phyloP scores from a whole-genome alignment of 164 flowering plant species.

The Annona squamosa region DNA sequence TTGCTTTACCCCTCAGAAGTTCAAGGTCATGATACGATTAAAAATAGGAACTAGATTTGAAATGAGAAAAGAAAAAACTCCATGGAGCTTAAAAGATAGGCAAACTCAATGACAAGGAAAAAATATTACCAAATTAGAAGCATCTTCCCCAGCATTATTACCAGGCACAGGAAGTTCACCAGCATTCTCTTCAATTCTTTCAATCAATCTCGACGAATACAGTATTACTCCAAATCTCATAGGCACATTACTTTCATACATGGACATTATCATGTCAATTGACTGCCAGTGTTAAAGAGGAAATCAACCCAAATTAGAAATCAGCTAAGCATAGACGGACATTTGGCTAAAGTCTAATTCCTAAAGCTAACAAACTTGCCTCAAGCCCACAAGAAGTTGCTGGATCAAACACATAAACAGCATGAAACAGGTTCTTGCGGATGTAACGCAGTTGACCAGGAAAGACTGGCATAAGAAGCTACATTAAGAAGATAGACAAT shows the following conservation, averaged over 20 bases:
- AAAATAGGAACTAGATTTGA: neutral
- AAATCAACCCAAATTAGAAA: neutral
- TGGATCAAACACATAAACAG: slow-evolving; percentile 89
- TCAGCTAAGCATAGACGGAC: neutral
- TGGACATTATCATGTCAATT: slow-evolving; percentile 52
- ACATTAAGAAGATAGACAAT: slow-evolving; percentile 11
- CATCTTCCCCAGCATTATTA: slow-evolving; percentile 41
- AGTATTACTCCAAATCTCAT: slow-evolving; percentile 84
- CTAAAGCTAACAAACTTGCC: slow-evolving; percentile 35
- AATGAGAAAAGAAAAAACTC: neutral
- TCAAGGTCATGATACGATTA: too few species aligned
- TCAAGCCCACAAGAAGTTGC: slow-evolving; percentile 78
- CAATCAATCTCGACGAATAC: slow-evolving; percentile 57
- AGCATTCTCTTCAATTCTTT: slow-evolving; percentile 46
- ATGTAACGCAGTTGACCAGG: slow-evolving; percentile 94
- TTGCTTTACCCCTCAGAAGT: too few species aligned
- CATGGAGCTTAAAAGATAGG: neutral
- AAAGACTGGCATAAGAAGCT: slow-evolving; percentile 95
- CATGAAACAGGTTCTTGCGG: slow-evolving; percentile 93
- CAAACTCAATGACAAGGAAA: neutral
- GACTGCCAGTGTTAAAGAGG: slow-evolving; percentile 38
- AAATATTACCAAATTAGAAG: slow-evolving; percentile 69
- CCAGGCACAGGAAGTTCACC: slow-evolving; percentile 33
- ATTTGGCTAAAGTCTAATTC: neutral
- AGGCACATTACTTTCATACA: slow-evolving; percentile 82